Evolutionary conservation across 73 alveolate genomes (phyloP), one percentile per base, ranked within the genome.

Genomic region (Tetrahymena elliotti): DNA sequence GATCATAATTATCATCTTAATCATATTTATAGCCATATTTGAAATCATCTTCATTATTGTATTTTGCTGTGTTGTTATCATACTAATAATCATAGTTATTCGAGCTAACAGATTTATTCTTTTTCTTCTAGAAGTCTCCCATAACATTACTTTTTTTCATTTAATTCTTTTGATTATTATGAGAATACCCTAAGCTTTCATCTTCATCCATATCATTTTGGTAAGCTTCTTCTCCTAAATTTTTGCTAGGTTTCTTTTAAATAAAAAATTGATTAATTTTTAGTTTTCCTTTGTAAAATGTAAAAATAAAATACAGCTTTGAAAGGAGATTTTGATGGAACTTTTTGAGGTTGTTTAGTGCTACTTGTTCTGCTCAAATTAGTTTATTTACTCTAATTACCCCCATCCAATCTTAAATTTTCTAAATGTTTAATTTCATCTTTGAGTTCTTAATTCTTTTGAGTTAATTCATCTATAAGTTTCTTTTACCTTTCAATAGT

Each of bases 401-500:
- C 93, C 8, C 93, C 41, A 16, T 94, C 96, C 33, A 88, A n/a
- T 22, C 93, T 15, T 84, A 97, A 95, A 95, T 68, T 95, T 84
- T 94, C 98, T 94, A 95, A 95, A 84, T 94, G 95, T 94, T 98
- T 97, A 92, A 97, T 95, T 92, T 97, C 98, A 35, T 97, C 96
- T 93, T 96, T 94, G 36, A 97, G 96, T 94, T 98, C 98, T 68
- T 97, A 96, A 93, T 98, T 97, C 95, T 97, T 97, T 96, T 95
- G 94, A 92, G 36, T 94, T 22, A 97, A 92, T 83, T 98, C 99
- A 84, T 97, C 99, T 33, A 97, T 93, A 94, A 96, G 97, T 93
- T 98, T 97, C 96, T 98, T 98, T 82, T 98, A 93, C 84, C 99
- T 98, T 84, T 98, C 99, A 94, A 96, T 96, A 6, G 98, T 98